phyloP scores from a whole-genome alignment of 768 basidiomycete genomes.

The Hygrophorus pudorinus region DNA sequence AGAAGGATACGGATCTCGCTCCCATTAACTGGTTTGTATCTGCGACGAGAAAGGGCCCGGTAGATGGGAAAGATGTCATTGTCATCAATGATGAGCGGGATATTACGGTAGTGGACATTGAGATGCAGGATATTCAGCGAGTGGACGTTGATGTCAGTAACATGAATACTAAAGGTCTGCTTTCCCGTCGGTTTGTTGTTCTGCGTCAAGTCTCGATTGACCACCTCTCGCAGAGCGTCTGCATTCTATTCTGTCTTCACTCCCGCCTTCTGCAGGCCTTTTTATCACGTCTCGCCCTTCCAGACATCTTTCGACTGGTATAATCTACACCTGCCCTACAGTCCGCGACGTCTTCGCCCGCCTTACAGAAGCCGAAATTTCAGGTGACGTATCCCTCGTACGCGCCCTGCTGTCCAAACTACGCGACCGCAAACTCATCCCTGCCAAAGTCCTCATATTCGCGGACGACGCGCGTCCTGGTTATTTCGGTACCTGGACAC shows the following conservation, averaged over 20 bases:
- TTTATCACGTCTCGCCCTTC: slow-evolving; percentile 12
- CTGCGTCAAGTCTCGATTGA: slow-evolving; percentile 5
- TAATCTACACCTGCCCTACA: slow-evolving; percentile 20
- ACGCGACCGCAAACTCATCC: slow-evolving; percentile 48
- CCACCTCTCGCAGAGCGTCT: slow-evolving; percentile 26
- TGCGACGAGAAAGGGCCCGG: slow-evolving; percentile 11
- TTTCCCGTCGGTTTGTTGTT: background rate
- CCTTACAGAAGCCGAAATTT: slow-evolving; percentile 70
- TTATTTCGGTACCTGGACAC: slow-evolving; percentile 93
- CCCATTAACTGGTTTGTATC: slow-evolving; percentile 60
- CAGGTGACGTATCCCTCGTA: slow-evolving; percentile 60
- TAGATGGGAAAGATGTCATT: slow-evolving; percentile 37
- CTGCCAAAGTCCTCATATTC: slow-evolving; percentile 80
- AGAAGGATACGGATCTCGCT: slow-evolving; percentile 65
- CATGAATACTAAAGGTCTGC: slow-evolving; percentile 33
- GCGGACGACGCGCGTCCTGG: slow-evolving; percentile 79
- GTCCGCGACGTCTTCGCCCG: slow-evolving; percentile 42
- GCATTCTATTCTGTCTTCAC: slow-evolving; percentile 22
- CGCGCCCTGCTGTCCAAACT: slow-evolving; percentile 55
- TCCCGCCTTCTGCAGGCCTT: slow-evolving; percentile 20
- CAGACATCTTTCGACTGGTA: background rate
- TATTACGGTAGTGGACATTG: slow-evolving; percentile 6
- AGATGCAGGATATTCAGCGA: background rate
- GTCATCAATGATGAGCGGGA: slow-evolving; percentile 46
- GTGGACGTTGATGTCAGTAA: slow-evolving; percentile 16